These are phyloP conservation scores for Periconia digitata DNA, from an alignment of 2,329 filamentous ascomycete species.

Conservation along the genomic window DNA sequence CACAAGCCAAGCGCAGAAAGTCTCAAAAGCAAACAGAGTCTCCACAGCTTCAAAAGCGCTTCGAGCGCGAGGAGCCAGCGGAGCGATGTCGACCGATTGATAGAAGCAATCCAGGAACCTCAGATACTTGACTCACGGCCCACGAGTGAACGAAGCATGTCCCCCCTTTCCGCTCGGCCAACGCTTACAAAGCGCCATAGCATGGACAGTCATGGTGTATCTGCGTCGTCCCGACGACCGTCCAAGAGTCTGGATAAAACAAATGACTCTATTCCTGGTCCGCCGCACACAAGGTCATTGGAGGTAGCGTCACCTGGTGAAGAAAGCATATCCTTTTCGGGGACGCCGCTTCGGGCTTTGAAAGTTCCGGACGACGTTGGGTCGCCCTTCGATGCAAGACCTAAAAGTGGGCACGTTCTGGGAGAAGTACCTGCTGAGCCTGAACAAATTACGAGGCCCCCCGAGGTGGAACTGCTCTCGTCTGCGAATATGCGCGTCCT, in stretches of 20 bases:
- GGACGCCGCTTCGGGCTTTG: slow-evolving; percentile 48
- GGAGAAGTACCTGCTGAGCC: slow-evolving; percentile 31
- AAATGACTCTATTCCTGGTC: slow-evolving; percentile 14
- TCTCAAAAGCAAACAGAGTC: slow-evolving; percentile 53
- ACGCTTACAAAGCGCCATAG: slow-evolving; percentile 31
- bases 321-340: slow-evolving; percentile 43
- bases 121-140: slow-evolving; percentile 33
- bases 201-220: slow-evolving; percentile 11
- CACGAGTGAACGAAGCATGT: slow-evolving; percentile 19
- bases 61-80: slow-evolving; percentile 47
- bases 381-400: slow-evolving; percentile 11
- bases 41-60: slow-evolving; percentile 50
- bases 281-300: slow-evolving; percentile 38
- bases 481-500: slow-evolving; percentile 63
- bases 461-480: slow-evolving; percentile 15
- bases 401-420: slow-evolving; percentile 23
- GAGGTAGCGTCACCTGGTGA: slow-evolving; percentile 49
- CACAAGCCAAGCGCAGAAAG: slow-evolving; percentile 46
- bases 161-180: slow-evolving; percentile 25
- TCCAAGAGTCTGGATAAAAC: slow-evolving; percentile 31
- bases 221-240: slow-evolving; percentile 13
- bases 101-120: slow-evolving; percentile 70
- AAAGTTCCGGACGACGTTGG: slow-evolving; percentile 49
- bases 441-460: slow-evolving; percentile 4
- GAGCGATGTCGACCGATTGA: slow-evolving; percentile 70